These are phyloP conservation scores for Toxicodendron radicans DNA, from an alignment of 345 rosid species.

Conservation along the genomic window DNA sequence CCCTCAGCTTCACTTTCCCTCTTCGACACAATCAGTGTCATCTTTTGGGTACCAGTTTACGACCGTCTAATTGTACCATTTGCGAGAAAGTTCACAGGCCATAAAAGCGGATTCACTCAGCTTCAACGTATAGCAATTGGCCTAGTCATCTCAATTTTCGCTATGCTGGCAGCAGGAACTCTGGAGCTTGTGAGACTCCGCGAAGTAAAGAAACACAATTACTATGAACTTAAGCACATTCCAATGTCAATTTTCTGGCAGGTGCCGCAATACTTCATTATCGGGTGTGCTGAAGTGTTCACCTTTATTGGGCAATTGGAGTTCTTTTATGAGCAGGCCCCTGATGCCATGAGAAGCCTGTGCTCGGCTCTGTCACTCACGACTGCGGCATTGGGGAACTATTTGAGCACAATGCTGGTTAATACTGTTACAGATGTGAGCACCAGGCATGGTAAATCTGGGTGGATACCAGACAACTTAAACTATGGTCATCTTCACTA, in stretches of 20 bases:
- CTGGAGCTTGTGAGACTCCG: conserved; percentile 25
- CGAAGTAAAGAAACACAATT: conserved; percentile 13
- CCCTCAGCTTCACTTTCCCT: conserved; percentile 47
- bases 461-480: conserved; percentile 58
- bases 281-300: conserved; percentile 56
- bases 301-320: conserved; percentile 48
- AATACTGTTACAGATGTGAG: conserved; percentile 41
- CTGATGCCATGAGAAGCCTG: conserved; percentile 55
- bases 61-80: conserved; percentile 35
- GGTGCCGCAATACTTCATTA: conserved; percentile 43
- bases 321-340: conserved; percentile 51
- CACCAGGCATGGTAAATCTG: conserved; percentile 32
- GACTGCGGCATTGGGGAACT: conserved; percentile 47
- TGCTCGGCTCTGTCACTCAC: conserved; percentile 50
- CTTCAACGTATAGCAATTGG: conserved; percentile 24
- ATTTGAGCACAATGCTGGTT: conserved; percentile 45
- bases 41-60: conserved; percentile 38
- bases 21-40: conserved; percentile 35
- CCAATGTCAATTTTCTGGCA: conserved; percentile 29
- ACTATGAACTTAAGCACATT: conserved; percentile 22
- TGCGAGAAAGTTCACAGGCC: conserved; percentile 19
- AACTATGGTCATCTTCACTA: conserved; percentile 46
- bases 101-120: conserved; percentile 24
- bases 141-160: conserved; percentile 23
- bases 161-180: conserved; percentile 25